phyloP scores from a whole-genome alignment of 306 rosid species.

The Herpetospermum pedunculosum region DNA sequence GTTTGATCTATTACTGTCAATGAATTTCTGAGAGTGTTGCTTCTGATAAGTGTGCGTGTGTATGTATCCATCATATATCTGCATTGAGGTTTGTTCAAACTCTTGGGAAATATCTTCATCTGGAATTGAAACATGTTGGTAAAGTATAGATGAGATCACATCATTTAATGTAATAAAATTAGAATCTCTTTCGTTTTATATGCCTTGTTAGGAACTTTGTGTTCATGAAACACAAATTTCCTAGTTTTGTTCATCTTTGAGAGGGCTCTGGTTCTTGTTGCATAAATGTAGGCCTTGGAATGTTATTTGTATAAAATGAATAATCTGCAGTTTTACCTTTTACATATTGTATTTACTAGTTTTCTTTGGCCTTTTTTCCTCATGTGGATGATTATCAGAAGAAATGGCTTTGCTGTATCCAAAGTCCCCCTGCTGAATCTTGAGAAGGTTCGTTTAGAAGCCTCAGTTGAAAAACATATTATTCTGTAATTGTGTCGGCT shows the following conservation, averaged over 20 bases:
- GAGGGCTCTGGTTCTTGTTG: background rate
- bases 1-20: background rate
- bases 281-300: background rate
- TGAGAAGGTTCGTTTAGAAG: constrained; percentile 10
- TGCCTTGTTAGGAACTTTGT: background rate
- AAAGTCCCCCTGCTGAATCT: constrained; percentile 7
- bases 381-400: constrained; percentile 8
- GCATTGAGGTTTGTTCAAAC: background rate
- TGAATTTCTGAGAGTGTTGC: background rate
- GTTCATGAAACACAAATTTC: background rate
- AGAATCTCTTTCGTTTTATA: background rate
- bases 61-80: background rate
- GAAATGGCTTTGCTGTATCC: constrained; percentile 16
- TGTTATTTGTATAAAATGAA: background rate
- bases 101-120: background rate
- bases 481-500: background rate
- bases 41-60: background rate
- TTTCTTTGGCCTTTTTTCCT: background rate
- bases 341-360: background rate
- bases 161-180: background rate
- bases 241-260: background rate
- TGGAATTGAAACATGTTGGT: background rate
- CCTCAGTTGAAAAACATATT: constrained; percentile 1
- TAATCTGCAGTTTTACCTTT: background rate
- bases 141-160: background rate